These are phyloP conservation scores for Schizothecium vesticola DNA, from an alignment of 495 filamentous ascomycete genomes.

Conservation along the genomic window DNA sequence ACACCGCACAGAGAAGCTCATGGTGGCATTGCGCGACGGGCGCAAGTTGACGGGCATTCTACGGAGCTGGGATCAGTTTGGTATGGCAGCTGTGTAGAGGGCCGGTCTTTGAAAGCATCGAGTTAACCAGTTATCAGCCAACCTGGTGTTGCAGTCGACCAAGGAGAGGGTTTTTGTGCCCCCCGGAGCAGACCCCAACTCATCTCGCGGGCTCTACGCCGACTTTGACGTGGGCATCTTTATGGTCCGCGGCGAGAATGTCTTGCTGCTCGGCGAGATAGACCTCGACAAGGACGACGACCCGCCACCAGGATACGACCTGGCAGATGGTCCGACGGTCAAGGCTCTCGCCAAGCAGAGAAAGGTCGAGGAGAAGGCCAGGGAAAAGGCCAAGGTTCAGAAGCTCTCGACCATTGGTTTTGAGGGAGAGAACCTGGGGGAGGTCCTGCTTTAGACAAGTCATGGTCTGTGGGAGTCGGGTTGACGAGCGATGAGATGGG, in stretches of 20 bases:
- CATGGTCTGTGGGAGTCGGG: not conserved
- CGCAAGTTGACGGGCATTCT: conserved; percentile 88
- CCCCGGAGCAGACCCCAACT: conserved; percentile 20
- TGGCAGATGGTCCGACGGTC: conserved; percentile 63
- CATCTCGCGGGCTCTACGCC: conserved; percentile 55
- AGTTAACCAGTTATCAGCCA: conserved; percentile 51
- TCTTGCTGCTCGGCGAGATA: conserved; percentile 86
- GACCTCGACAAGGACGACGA: conserved; percentile 94
- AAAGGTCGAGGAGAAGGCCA: conserved; percentile 58
- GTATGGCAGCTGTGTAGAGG: conserved; percentile 46
- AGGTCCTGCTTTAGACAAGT: conserved; percentile 46
- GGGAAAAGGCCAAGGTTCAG: conserved; percentile 62
- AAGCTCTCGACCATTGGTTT: conserved; percentile 74
- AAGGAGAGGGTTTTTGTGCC: conserved; percentile 76
- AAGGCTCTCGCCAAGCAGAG: conserved; percentile 66
- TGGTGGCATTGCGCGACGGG: conserved; percentile 84
- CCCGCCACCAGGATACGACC: conserved; percentile 61
- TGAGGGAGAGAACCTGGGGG: conserved; percentile 77
- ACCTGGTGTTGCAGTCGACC: conserved; percentile 88
- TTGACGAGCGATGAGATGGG: conserved; percentile 6
- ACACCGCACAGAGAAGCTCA: conserved; percentile 71
- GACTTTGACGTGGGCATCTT: conserved; percentile 79
- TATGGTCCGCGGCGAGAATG: conserved; percentile 89
- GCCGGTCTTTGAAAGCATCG: not conserved
- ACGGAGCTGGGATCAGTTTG: conserved; percentile 97